phyloP scores from a whole-genome alignment of 1,284 basidiomycete genomes.

The Hemileia vastatrix region DNA sequence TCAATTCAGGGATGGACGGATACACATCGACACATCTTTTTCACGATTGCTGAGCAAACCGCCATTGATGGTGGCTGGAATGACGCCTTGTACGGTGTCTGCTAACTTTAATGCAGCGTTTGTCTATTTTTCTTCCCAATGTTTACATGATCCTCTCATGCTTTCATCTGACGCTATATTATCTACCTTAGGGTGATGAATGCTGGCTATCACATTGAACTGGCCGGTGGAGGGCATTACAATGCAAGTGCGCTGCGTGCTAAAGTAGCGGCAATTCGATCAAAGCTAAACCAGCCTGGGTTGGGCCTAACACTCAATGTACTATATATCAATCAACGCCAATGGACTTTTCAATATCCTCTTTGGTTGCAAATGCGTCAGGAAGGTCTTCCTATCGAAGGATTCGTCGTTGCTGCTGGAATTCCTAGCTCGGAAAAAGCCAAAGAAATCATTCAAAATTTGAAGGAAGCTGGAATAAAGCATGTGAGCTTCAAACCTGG shows the following conservation, averaged over 20 bases:
- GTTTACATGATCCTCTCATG: slow-evolving; percentile 43
- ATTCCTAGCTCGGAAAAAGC: slow-evolving; percentile 88
- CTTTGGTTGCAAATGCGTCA: slow-evolving; percentile 94
- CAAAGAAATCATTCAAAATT: slow-evolving; percentile 73
- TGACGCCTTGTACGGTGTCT: slow-evolving; percentile 50
- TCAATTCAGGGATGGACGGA: slow-evolving; percentile 62
- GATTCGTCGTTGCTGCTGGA: slow-evolving; percentile 95
- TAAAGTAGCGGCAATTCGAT: slow-evolving; percentile 81
- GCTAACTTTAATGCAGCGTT: slow-evolving; percentile 35
- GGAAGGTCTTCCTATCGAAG: slow-evolving; percentile 90
- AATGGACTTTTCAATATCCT: slow-evolving; percentile 82
- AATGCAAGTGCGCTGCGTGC: slow-evolving; percentile 73
- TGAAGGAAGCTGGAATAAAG: slow-evolving; percentile 72
- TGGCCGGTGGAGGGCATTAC: slow-evolving; percentile 97
- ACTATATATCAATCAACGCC: slow-evolving; percentile 95
- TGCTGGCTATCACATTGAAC: slow-evolving; percentile 90
- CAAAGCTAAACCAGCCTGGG: slow-evolving; percentile 62
- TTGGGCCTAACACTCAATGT: slow-evolving; percentile 88
- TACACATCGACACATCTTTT: slow-evolving; percentile 91
- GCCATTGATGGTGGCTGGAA: slow-evolving; percentile 96
- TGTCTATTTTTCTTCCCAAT: slow-evolving; percentile 53
- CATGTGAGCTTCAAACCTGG: slow-evolving; percentile 97
- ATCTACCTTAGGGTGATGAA: slow-evolving; percentile 50
- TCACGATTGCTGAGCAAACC: slow-evolving; percentile 89
- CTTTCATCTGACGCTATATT: background rate